A percentile compares a stretch with the other conserved stretches of the same genome.
These are phyloP conservation scores for Ustulina deusta DNA, from an alignment of 2,329 filamentous ascomycete species.

Conservation along the genomic window DNA sequence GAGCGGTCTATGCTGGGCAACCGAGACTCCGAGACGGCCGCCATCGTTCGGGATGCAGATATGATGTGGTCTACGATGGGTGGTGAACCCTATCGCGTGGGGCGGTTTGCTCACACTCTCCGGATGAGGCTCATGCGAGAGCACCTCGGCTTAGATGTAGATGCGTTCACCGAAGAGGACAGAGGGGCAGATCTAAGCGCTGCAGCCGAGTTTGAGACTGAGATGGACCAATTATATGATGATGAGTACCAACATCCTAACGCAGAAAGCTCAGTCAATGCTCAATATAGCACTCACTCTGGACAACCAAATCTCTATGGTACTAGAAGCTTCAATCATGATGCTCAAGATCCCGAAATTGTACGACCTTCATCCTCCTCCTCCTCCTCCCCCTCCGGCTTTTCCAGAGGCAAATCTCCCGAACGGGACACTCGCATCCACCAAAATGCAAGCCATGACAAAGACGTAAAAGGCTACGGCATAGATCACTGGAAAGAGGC, in stretches of 20 bases:
- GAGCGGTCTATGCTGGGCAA: conserved; percentile 94
- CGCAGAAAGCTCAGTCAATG: conserved; percentile 42
- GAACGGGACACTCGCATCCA: conserved; percentile 67
- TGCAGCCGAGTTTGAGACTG: conserved; percentile 64
- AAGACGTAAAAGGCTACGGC: conserved; percentile 84
- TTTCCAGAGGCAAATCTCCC: conserved; percentile 53
- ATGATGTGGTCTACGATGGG: conserved; percentile 94
- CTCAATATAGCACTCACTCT: conserved; percentile 30
- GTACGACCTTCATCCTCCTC: conserved; percentile 38
- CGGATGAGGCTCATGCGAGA: conserved; percentile 96
- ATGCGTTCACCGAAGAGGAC: conserved; percentile 86
- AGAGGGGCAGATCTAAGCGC: conserved; percentile 74
- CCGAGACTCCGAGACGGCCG: conserved; percentile 91
- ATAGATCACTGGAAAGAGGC: conserved; percentile 79
- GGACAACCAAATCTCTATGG: conserved; percentile 36
- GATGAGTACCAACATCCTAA: conserved; percentile 56
- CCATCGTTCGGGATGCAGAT: conserved; percentile 90
- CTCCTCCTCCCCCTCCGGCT: conserved; percentile 43
- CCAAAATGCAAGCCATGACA: conserved; percentile 71
- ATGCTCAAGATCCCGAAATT: conserved; percentile 40
- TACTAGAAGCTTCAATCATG: conserved; percentile 50
- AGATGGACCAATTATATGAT: conserved; percentile 73
- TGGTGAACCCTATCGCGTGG: conserved; percentile 88
- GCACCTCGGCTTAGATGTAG: conserved; percentile 94
- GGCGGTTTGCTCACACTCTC: conserved; percentile 90